Evolutionary conservation across 2,329 filamentous ascomycete genomes (phyloP).

Genomic region (Pseudocercospora eumusae): DNA sequence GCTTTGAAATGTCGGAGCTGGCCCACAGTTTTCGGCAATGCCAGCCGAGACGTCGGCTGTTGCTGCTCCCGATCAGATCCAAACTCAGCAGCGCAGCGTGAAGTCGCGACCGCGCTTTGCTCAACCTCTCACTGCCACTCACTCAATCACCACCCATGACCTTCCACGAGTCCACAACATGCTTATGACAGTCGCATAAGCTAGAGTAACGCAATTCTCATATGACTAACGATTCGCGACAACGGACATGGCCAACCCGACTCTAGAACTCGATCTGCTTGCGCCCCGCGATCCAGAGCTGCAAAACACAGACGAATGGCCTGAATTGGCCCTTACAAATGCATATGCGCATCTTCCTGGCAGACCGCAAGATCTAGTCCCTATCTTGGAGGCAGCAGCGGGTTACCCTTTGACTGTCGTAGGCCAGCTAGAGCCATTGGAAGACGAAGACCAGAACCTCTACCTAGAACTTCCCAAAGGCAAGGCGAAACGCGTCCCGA

Average conservation of each 20-base stretch:
- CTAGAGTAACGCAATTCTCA: slow-evolving; percentile 2
- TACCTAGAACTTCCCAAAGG: slow-evolving; percentile 22
- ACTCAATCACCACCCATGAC: background rate
- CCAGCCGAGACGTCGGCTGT: background rate
- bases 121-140: background rate
- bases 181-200: slow-evolving; percentile 15
- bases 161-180: background rate
- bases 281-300: slow-evolving; percentile 45
- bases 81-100: slow-evolving; percentile 1
- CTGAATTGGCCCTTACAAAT: slow-evolving; percentile 62
- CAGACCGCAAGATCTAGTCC: slow-evolving; percentile 50
- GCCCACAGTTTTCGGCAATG: background rate
- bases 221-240: slow-evolving; percentile 6
- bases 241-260: slow-evolving; percentile 35
- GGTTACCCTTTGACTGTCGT: slow-evolving; percentile 63
- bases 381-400: slow-evolving; percentile 61
- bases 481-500: slow-evolving; percentile 42
- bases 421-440: slow-evolving; percentile 58
- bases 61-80: slow-evolving; percentile 1
- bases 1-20: background rate
- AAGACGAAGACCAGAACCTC: slow-evolving; percentile 43
- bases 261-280: slow-evolving; percentile 43
- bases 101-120: slow-evolving; percentile 2
- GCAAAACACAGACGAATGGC: slow-evolving; percentile 55
- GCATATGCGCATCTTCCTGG: slow-evolving; percentile 52